Base-by-base conservation (phyloP, 768 basidiomycete species). In the Lactarius deliciosus region DNA sequence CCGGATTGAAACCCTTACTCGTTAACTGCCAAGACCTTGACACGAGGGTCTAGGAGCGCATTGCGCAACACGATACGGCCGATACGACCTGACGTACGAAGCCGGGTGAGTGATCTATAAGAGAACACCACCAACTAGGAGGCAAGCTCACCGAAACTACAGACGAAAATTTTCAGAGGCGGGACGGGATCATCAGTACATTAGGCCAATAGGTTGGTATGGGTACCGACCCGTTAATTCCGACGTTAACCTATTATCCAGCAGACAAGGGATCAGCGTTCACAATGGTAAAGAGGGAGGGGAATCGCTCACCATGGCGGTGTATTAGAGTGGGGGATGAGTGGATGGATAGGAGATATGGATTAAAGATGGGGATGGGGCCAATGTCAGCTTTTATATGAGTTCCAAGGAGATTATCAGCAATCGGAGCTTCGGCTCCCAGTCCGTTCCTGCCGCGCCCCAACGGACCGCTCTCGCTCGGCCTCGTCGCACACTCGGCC, bases 31-130 rank as follows among this genome's bases (percentile, higher is more conserved):
- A 95, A 88, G 75, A 99, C 86, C n/a, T 94, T 81, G 76, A 95
- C 83, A 61, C 88, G 86, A 63, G 81, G 77, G 75, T 85, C 80
- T 72, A 86, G 81, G 73, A 97, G 83, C 60, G 96, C 95, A 83
- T 98, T 98, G 73, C 97, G 91, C 79, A 91, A 83, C 71, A 98
- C 97, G 78, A 98, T 96, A 80, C 97, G 96, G 79, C 97, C 96
- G 77, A 98, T 98, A 84, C 97, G 96, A 84, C 96, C 96, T 94
- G 76, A 15, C 34, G 60, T 28, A 20, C 15, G 41, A 50, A 25
- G 40, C 13, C 61, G 22, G n/a, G 16, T 60, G 57, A 50, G 36
- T 34, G 25, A 43, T 25, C 9, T 30, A 28, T 30, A 34, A 57
- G 53, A 63, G 40, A 61, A 53, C 6, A 43, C 38, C 30, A 15